Evolutionary conservation across 2,329 filamentous ascomycete genomes (phyloP), one percentile per base, ranked within the genome.

Genomic region (Colletotrichum godetiae): DNA sequence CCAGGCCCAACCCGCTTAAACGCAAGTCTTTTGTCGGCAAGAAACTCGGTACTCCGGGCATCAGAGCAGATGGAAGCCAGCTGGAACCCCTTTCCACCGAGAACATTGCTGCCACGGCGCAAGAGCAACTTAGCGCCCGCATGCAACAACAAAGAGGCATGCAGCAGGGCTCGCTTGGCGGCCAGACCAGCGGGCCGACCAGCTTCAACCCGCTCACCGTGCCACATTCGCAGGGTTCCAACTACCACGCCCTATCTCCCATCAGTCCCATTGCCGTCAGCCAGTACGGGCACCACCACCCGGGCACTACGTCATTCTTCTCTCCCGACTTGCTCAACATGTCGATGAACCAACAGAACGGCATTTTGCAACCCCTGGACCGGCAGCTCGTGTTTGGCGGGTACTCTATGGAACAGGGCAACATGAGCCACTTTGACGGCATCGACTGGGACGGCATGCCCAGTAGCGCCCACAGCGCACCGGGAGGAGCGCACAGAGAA

Each of bases 371-470:
- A 11, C 91, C 94, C 73, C 88, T 96, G 15, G 93, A 95, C 77
- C 88, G 93, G 3, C 93, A 95, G 78, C 90, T 95, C 75, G 92
- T 95, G 1, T 94, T 94, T 75, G 92, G 91, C 49, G 92, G 92
- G 1, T 96, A 95, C 78, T 90, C 77, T 83, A 91, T 80, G 76
- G 86, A 89, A 52, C 80, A 84, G 1, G 81, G 80, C 8, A 80
- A 81, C 11, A 83, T 86, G 62, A 81, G 81, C 7, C 58, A 73
- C 2, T 82, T 88, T 77, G 84, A 86, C 6, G 81, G 81, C 3
- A 77, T 86, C 52, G 81, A 79, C 61, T 89, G 87, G 87, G 82
- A 86, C 60, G 81, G 81, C 33, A 78, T 86, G 65, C 79, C 84
- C 19, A 78, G 79, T 7, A 78, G 80, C 60, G 77, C 76, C 7